A percentile compares a stretch with the other conserved stretches of the same genome.
Conservation (phyloP, 148 eudicot genomes). For the Rhododendron molle region DNA sequence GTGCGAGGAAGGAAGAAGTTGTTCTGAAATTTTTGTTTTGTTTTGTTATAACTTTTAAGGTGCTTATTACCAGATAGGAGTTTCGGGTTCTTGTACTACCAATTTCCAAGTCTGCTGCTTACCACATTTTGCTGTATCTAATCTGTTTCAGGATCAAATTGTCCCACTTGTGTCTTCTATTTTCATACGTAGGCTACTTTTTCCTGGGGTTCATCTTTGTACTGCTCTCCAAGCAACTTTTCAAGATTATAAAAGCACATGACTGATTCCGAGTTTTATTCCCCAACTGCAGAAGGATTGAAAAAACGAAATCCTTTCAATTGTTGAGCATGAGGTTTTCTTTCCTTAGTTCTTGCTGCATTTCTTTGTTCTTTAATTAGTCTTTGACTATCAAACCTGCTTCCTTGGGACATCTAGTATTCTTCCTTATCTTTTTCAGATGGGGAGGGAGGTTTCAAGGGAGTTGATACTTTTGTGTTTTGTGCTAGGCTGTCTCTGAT, state of each 20-base stretch:
- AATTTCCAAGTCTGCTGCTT: not conserved
- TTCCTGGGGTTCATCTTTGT: slow-evolving; percentile 68
- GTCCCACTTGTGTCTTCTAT: slow-evolving; percentile 70
- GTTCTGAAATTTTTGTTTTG: not conserved
- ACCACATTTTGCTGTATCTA: not conserved
- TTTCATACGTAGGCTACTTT: slow-evolving; percentile 68
- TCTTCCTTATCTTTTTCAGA: not conserved
- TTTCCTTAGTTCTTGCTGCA: not conserved
- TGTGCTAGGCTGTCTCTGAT: slow-evolving; percentile 52
- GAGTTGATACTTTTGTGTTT: slow-evolving; percentile 18
- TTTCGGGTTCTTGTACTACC: not conserved
- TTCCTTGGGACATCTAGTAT: not conserved
- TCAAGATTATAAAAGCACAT: slow-evolving; percentile 67
- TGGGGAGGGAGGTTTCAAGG: not conserved
- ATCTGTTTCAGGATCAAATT: slow-evolving; percentile 63
- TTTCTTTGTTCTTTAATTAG: not conserved
- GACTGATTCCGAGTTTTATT: slow-evolving; percentile 73
- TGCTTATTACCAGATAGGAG: not conserved
- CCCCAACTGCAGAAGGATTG: slow-evolving; percentile 63
- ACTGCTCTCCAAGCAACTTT: slow-evolving; percentile 58
- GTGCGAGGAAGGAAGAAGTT: not conserved
- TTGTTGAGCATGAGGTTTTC: slow-evolving; percentile 78
- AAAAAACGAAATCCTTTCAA: slow-evolving; percentile 61
- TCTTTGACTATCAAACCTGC: not conserved
- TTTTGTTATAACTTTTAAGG: not conserved